Percentiles rank a stretch among this genome's conserved stretches.
Conservation (phyloP, 371 early-diverging fungal genomes). For the Apophysomyces trapeziformis region DNA sequence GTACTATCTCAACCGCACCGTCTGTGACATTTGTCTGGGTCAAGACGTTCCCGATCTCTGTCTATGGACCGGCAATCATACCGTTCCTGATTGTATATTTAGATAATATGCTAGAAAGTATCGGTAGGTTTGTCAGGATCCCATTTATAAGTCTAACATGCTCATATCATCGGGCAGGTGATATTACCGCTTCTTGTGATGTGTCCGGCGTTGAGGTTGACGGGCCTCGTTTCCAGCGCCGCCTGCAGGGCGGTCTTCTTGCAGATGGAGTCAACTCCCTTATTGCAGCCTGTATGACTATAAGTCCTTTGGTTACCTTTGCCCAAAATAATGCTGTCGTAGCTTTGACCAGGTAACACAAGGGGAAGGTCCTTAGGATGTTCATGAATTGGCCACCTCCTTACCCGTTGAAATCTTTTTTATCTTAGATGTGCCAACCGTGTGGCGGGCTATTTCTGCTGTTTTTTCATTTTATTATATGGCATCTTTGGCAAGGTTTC, state of each 20-base stretch:
- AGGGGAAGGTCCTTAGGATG: not conserved
- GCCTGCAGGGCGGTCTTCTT: constrained; percentile 68
- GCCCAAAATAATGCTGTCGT: constrained; percentile 72
- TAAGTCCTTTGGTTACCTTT: constrained; percentile 63
- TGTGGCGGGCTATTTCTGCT: constrained; percentile 65
- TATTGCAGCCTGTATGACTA: constrained; percentile 61
- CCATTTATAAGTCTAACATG: too few species aligned
- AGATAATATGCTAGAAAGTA: constrained; percentile 60
- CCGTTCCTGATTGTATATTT: constrained; percentile 62
- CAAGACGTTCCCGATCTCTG: constrained; percentile 57
- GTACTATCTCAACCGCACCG: constrained; percentile 57
- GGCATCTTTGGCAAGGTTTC: constrained; percentile 68
- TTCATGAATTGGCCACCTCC: too few species aligned
- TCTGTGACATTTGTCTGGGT: constrained; percentile 63
- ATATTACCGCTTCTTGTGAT: constrained; percentile 70
- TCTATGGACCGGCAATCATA: constrained; percentile 70
- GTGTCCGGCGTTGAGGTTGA: constrained; percentile 67
- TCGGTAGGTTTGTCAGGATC: constrained; percentile 28
- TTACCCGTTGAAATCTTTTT: not conserved
- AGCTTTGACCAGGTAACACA: constrained; percentile 42
- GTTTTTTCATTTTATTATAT: constrained; percentile 59
- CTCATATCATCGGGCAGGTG: constrained; percentile 40
- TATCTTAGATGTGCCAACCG: constrained; percentile 62
- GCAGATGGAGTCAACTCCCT: constrained; percentile 64
- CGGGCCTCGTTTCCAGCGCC: constrained; percentile 60